A percentile compares a stretch with the other conserved stretches of the same genome.
Evolutionary conservation across 129 eudicot genomes (phyloP).

Genomic region (Flaveria linearis): DNA sequence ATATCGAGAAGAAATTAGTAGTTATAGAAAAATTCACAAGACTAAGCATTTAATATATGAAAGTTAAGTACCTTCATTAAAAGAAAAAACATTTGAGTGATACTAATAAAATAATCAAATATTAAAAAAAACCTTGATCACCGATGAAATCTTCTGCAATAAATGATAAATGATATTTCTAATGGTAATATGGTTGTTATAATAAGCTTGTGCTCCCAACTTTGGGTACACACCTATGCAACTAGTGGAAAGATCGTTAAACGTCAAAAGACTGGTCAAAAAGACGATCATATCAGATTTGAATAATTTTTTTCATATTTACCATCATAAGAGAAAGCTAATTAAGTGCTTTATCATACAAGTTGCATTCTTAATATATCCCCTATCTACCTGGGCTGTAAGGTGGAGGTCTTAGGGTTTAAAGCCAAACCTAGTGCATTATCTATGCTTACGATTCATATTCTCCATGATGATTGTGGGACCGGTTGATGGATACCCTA

Average conservation of each 20-base stretch:
- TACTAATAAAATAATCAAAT: no score
- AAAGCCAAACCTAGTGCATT: constrained; percentile 2
- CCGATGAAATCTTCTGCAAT: not conserved
- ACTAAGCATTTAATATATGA: no score
- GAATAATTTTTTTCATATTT: not conserved
- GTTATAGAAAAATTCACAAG: no score
- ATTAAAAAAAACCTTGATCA: no score
- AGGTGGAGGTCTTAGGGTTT: not conserved
- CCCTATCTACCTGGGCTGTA: not conserved
- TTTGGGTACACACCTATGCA: not conserved
- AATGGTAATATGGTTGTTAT: not conserved
- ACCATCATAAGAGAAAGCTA: not conserved
- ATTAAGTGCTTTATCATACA: not conserved
- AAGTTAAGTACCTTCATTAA: no score
- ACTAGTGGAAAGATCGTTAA: not conserved
- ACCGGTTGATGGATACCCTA: constrained; percentile 7
- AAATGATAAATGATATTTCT: not conserved
- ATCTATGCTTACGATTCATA: not conserved
- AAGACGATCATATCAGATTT: not conserved
- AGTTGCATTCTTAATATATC: not conserved
- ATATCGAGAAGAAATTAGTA: not conserved
- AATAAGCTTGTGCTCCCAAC: not conserved
- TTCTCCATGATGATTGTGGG: not conserved
- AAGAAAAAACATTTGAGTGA: no score
- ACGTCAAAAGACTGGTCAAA: not conserved